Base-by-base conservation (phyloP, 768 basidiomycete species). In the Pulveroboletus ravenelii region DNA sequence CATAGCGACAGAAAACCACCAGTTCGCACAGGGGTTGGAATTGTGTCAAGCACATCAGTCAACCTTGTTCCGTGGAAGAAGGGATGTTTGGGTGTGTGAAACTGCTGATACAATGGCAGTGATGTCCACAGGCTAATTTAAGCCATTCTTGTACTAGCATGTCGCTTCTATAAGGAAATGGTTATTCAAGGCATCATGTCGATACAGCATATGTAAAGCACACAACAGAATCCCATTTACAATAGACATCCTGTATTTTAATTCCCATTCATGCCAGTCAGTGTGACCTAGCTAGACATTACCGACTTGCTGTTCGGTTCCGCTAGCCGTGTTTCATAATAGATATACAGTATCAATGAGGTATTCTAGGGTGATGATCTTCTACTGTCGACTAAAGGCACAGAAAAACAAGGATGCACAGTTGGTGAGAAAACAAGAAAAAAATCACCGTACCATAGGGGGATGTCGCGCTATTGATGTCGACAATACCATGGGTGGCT, bases 201-300 rank as follows among this genome's bases (percentile, higher is more conserved):
- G 53, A 39, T 39, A 61, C 45, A 62, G 45, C 62, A 64, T 49
- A 64, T 62, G 57, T 64, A 63, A 50, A 62, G 27, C 54, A 56
- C 47, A 36, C 62, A 63, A 52, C 3, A 36, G 29, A 39, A 47
- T 55, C 52, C 53, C n/a, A n/a, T n/a, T n/a, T n/a, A 60, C 35
- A 51, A 46, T 57, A 64, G 50, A 49, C 47, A 30, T 41, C 48
- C 39, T 59, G 64, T 62, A 61, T 59, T 61, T 52, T 41, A 39
- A 25, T 43, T 41, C 36, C 31, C 46, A 30, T 53, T 45, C 35
- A 15, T 20, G 2, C 13, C 10, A 23, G 20, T 10, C 47, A 18
- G n/a, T n/a, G n/a, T 34, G 42, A 47, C 56, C 34, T 32, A 40
- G 32, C 32, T 58, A 41, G 45, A 41, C 31, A 1, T 39, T 31